These are phyloP conservation scores for Hemileccinum rubropunctum DNA, from an alignment of 768 basidiomycete species.

Conservation along the genomic window DNA sequence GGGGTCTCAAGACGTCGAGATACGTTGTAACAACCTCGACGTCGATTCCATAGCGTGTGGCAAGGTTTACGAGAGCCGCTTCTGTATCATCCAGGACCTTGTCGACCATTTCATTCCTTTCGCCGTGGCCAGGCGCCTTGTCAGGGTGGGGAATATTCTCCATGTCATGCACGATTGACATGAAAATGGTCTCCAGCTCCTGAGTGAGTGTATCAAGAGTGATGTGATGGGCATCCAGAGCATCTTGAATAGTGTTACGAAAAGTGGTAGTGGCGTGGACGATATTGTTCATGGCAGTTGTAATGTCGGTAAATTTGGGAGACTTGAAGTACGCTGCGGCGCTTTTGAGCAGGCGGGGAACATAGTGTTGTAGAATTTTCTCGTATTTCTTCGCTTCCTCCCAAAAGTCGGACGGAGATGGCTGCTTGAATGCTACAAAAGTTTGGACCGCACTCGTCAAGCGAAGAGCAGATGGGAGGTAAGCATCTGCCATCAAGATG, in stretches of 20 bases:
- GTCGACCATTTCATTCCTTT: constrained; percentile 5
- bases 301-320: constrained; percentile 3
- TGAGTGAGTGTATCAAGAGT: constrained; percentile 3
- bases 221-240: constrained; percentile 6
- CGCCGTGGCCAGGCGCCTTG: constrained; percentile 4
- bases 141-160: neutral
- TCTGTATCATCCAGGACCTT: constrained; percentile 4
- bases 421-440: neutral
- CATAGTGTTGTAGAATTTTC: neutral
- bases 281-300: constrained; percentile 6
- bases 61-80: constrained; percentile 1
- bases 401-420: constrained; percentile 9
- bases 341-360: constrained; percentile 3
- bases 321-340: constrained; percentile 5
- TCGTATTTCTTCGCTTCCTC: constrained; percentile 4
- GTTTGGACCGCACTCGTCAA: neutral
- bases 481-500: neutral
- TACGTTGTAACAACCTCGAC: constrained; percentile 4
- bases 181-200: constrained; percentile 17
- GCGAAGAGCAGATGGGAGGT: neutral
- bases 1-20: constrained; percentile 3
- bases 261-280: constrained; percentile 11
- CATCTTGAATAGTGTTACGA: constrained; percentile 7
- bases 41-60: constrained; percentile 3
- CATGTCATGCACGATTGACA: constrained; percentile 1